Percentiles rank a stretch among this genome's conserved stretches.
Evolutionary conservation across 768 basidiomycete genomes (phyloP).

Genomic region (Psilocybe cubensis): DNA sequence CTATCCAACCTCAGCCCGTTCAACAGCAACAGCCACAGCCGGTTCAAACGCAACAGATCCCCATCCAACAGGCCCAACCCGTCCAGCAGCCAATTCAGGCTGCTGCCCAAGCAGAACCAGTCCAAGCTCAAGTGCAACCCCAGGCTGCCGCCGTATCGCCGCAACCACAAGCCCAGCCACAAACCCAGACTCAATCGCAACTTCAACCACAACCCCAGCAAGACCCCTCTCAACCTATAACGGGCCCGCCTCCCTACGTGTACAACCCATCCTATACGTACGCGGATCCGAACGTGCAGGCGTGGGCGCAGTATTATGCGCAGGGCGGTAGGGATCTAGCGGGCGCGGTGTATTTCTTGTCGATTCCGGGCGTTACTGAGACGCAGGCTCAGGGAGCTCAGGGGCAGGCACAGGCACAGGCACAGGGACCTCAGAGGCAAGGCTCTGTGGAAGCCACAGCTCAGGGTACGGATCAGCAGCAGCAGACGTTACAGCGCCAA

Average conservation of each 20-base stretch:
- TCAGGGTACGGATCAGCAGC: constrained; percentile 21
- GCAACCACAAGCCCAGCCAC: constrained; percentile 28
- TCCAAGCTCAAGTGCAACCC: constrained; percentile 9
- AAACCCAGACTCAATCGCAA: constrained; percentile 25
- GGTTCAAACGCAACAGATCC: constrained; percentile 11
- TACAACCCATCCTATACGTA: constrained; percentile 74
- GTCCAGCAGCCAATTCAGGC: background rate
- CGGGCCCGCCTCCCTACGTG: constrained; percentile 49
- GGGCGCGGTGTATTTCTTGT: constrained; percentile 81
- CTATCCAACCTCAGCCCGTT: constrained; percentile 14
- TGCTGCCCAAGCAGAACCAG: too few relatives aligned
- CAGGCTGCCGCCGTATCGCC: constrained; percentile 30
- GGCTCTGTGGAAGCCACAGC: background rate
- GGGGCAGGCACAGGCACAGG: constrained; percentile 19
- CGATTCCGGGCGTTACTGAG: constrained; percentile 74
- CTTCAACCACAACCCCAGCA: constrained; percentile 29
- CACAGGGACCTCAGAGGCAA: constrained; percentile 20
- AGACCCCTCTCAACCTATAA: constrained; percentile 28
- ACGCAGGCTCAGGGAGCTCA: constrained; percentile 19
- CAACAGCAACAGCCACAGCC: constrained; percentile 19
- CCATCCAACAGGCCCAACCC: constrained; percentile 16
- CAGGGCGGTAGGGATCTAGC: constrained; percentile 75
- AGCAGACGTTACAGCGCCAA: constrained; percentile 18
- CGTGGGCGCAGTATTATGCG: constrained; percentile 87
- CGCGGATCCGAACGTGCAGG: constrained; percentile 79